Evolutionary conservation across 768 basidiomycete species (phyloP), one percentile per base, ranked within the genome.

Genomic region (Tylopilus felleus): DNA sequence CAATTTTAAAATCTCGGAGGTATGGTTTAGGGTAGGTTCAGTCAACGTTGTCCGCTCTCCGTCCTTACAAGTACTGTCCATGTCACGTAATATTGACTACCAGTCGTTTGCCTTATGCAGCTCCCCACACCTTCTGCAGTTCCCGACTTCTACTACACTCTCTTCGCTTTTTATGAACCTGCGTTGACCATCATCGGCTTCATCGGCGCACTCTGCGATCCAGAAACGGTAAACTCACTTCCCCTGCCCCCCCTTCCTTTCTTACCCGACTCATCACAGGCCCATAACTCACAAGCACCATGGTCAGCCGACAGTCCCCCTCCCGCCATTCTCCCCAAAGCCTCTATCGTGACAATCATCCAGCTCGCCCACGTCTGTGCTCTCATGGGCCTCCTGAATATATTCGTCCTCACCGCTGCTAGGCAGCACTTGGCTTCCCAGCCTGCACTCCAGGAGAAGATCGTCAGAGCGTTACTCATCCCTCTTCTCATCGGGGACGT

Each of bases 311-410:
- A 72, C 52, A 71, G 59, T 39, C 64, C 73, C 7, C 82, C 86
- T 33, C 79, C 81, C 16, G 62, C 70, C 3, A 49, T 63, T 29
- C 74, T 88, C 17, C 81, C 84, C 1, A 76, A 64, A 31, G 88
- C 88, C 1, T 83, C 88, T 13, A 67, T 81, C 22, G 85, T 90
- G 46, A 88, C 86, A 1, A 73, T 88, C 56, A 70, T 86, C 43
- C 89, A 91, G 64, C 84, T 91, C 49, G 87, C 84, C 2, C 85
- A 90, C 60, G 87, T 87, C 47, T 88, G 87, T 60, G 86, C 81
- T 38, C 81, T 91, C 25, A 68, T 90, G 58, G 89, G 89, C 13
- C 62, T 87, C 52, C 65, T 90, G 53, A 90, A 90, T 64, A 61
- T 82, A 53, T 89, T 83, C 67, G 69, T 90, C 43, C 77, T 91